Base-by-base conservation (phyloP, 495 filamentous ascomycete genomes). In the Mytilinidion resinicola region DNA sequence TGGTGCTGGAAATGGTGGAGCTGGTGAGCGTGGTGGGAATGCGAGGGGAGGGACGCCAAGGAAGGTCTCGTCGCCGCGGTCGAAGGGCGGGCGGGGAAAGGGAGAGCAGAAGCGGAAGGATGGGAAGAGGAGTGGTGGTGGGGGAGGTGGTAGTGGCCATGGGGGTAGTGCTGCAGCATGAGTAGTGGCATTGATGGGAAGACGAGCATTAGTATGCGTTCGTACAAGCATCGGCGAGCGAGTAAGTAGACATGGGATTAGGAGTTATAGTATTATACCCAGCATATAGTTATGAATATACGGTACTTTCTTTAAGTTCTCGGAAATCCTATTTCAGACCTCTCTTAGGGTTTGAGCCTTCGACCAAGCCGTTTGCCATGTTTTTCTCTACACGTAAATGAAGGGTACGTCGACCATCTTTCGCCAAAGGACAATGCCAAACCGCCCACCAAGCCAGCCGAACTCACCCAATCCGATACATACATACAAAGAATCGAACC, bases 401-500 rank as follows among this genome's bases (percentile, higher is more conserved):
- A 30, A 30, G 25, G 25, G 3, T 30, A 6, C 25, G 25, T 30
- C 25, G 25, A 2, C 25, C 25, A 30, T 6, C 25, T 30, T 30
- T 30, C 25, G 25, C 25, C 25, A 30, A 30, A 30, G 25, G 3
- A 30, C 25, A 30, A 2, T 30, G 25, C 25, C 25, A 30, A 30
- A 30, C 25, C 25, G 25, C 25, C 25, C 25, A 30, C 25, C 25
- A 30, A 30, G 14, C 46, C 46, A 9, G 19, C 46, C 19, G 46
- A 9, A 49, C 0, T 25, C 4, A 9, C 25, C 46, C 46, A 49
- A 49, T 33, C 17, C 17, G 33, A 46, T 34, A 43, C 55, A 51
- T 38, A 46, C 38, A 46, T 58, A 60, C 59, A 62, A 66, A 47
- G 53, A 56, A 37, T 10, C 36, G 9, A 52, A 37, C 14, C 19